Conservation (phyloP, 176 grass and related monocot species). For the Carex pumila region DNA sequence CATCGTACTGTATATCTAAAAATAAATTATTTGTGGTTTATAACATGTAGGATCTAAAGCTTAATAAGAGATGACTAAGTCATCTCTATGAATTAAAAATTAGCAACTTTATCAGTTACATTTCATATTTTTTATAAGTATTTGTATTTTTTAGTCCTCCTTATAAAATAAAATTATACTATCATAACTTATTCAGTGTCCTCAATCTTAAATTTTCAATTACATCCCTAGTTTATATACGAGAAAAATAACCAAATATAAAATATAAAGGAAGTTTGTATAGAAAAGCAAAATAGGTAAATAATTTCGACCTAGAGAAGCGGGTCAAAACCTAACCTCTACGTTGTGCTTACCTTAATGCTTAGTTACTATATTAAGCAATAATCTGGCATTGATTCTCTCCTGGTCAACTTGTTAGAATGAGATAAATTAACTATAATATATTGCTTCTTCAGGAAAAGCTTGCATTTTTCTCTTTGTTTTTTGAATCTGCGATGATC, state of each 20-base stretch:
- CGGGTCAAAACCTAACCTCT: not conserved
- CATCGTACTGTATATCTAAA: not conserved
- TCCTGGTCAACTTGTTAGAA: not conserved
- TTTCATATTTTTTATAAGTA: too few relatives aligned
- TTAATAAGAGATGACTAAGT: too few relatives aligned
- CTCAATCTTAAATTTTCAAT: too few relatives aligned
- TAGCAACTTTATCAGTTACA: too few relatives aligned
- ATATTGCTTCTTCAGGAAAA: slow-evolving; percentile 2
- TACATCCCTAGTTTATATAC: not conserved
- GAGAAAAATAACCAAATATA: not conserved
- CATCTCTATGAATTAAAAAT: too few relatives aligned
- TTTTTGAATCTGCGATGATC: not conserved
- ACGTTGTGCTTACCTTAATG: slow-evolving; percentile 1
- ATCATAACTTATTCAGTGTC: too few relatives aligned
- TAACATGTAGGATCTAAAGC: too few relatives aligned
- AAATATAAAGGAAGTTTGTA: not conserved
- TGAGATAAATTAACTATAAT: not conserved
- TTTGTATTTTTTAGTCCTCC: too few relatives aligned
- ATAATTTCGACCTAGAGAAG: not conserved
- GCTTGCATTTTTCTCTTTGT: not conserved
- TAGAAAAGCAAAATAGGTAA: not conserved
- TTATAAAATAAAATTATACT: too few relatives aligned
- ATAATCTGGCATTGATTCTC: slow-evolving; percentile 4
- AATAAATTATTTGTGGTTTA: not conserved
- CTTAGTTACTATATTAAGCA: not conserved